phyloP scores from a whole-genome alignment of 805 yeast species.

The Saccharomycopsis olivae region DNA sequence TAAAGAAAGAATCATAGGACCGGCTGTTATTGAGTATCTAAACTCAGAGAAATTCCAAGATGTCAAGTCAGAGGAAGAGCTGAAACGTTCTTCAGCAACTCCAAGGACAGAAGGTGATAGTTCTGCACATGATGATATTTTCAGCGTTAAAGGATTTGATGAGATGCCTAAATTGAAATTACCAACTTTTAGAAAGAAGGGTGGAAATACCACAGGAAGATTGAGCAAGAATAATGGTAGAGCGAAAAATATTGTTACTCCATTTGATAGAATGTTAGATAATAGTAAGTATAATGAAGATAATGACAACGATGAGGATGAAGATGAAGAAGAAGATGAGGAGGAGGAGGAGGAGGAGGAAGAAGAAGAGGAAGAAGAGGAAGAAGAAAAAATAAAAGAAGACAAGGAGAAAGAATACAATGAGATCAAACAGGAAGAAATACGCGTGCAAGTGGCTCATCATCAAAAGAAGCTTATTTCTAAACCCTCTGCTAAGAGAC shows the following conservation, averaged over 20 bases:
- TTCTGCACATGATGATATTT: constrained; percentile 8
- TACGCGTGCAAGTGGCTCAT: too few relatives aligned
- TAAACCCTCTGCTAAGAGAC: too few relatives aligned
- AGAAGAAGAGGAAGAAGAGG: constrained; percentile 11
- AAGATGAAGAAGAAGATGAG: constrained; percentile 20
- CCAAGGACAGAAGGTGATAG: not conserved
- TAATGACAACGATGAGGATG: constrained; percentile 11
- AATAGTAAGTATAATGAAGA: constrained; percentile 17
- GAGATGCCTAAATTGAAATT: constrained; percentile 20
- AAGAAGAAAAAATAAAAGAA: constrained; percentile 16
- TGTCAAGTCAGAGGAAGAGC: constrained; percentile 22
- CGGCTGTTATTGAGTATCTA: constrained; percentile 50
- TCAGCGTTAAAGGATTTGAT: constrained; percentile 7
- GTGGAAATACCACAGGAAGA: constrained; percentile 20
- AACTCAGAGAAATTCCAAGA: constrained; percentile 50
- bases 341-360: constrained; percentile 19
- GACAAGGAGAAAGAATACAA: too few relatives aligned
- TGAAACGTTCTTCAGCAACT: not conserved
- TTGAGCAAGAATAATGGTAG: constrained; percentile 22
- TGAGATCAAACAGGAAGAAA: too few relatives aligned
- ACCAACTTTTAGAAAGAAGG: constrained; percentile 19
- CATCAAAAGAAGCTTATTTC: too few relatives aligned
- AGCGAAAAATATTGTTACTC: constrained; percentile 21
- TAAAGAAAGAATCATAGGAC: constrained; percentile 61
- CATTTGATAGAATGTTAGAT: constrained; percentile 17